Conservation (phyloP, 257 asterid species). For the Capsicum baccatum region DNA sequence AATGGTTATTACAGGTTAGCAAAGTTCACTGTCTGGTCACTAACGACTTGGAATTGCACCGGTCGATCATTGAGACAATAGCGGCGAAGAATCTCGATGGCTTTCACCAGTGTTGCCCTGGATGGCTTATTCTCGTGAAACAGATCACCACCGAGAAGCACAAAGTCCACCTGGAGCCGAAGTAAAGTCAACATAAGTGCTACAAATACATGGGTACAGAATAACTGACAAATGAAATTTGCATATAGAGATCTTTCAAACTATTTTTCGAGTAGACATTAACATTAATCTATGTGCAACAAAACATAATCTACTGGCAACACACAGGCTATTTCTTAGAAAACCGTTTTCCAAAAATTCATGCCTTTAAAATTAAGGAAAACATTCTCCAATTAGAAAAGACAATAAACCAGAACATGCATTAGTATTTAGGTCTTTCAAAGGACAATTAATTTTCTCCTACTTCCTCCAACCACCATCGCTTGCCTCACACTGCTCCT, state of each 20-base stretch:
- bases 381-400: conserved; percentile 6
- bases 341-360: background rate
- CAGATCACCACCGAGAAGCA: conserved; percentile 96
- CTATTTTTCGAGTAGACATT: background rate
- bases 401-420: conserved; percentile 16
- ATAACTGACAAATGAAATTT: conserved; percentile 15
- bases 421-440: background rate
- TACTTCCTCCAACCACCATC: conserved; percentile 18
- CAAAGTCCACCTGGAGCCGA: conserved; percentile 71
- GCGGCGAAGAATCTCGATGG: conserved; percentile 91
- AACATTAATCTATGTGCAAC: background rate
- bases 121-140: conserved; percentile 99
- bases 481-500: conserved; percentile 15
- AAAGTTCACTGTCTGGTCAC: conserved; percentile 95
- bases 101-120: conserved; percentile 89
- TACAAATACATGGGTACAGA: background rate
- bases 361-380: background rate
- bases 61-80: conserved; percentile 88
- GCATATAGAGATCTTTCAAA: background rate
- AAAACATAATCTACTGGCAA: conserved; percentile 3
- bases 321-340: background rate
- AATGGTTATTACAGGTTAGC: conserved; percentile 71
- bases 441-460: background rate
- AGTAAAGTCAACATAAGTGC: conserved; percentile 17
- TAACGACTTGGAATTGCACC: conserved; percentile 93